phyloP scores from a whole-genome alignment of 306 rosid species.

The Glycine soja region DNA sequence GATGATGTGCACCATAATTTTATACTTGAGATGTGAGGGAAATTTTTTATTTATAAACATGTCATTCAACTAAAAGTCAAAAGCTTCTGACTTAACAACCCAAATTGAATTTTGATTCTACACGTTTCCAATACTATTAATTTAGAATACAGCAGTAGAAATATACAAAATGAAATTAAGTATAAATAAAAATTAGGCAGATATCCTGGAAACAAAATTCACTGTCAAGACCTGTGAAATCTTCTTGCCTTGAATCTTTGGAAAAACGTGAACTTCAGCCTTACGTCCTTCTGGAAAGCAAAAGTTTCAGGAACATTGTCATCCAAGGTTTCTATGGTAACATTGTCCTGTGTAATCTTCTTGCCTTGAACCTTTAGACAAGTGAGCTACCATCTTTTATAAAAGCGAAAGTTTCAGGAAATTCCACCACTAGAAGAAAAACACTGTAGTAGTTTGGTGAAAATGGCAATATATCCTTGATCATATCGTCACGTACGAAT shows the following conservation, averaged over 20 bases:
- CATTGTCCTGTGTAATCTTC: slow-evolving; percentile 17
- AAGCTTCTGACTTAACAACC: neutral
- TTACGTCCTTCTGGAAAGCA: neutral
- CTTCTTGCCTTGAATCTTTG: neutral
- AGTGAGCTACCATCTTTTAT: neutral
- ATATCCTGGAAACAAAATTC: neutral
- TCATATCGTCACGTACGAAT: neutral
- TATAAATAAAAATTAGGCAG: neutral
- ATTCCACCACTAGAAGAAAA: neutral
- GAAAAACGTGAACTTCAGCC: neutral
- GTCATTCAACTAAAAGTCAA: neutral
- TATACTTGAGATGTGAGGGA: no score
- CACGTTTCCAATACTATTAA: neutral
- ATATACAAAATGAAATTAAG: neutral
- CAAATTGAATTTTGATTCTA: neutral
- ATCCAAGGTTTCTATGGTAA: neutral
- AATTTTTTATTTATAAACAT: no score
- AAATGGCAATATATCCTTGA: slow-evolving; percentile 6
- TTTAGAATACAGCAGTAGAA: neutral
- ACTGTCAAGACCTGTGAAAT: neutral
- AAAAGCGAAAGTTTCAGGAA: slow-evolving; percentile 19
- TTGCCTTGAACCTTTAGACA: slow-evolving; percentile 39
- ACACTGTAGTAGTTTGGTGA: neutral
- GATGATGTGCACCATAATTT: no score
- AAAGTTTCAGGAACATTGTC: neutral